phyloP scores from a whole-genome alignment of 2,329 filamentous ascomycete genomes.

The Ceratocystis variospora region DNA sequence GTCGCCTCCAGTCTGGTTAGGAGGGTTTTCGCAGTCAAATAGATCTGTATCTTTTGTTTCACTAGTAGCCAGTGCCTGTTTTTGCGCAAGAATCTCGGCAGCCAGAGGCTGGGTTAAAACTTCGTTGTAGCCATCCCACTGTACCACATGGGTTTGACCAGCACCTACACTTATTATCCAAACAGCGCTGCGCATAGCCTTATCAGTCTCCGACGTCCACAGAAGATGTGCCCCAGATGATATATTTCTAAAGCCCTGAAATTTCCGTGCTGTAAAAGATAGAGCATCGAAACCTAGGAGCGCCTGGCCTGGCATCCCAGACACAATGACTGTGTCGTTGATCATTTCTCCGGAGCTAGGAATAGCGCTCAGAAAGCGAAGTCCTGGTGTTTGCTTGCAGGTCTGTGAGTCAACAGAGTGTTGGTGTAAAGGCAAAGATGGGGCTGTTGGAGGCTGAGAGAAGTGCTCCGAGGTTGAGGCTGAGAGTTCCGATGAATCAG shows the following conservation, averaged over 20 bases:
- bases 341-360: not conserved
- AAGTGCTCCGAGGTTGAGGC: not conserved
- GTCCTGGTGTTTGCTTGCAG: not conserved
- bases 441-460: not conserved
- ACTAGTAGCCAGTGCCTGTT: not conserved
- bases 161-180: constrained; percentile 36
- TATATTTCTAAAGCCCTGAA: constrained; percentile 42
- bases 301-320: constrained; percentile 36
- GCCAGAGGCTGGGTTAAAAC: constrained; percentile 36
- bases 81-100: constrained; percentile 25
- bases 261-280: constrained; percentile 34
- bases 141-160: constrained; percentile 33
- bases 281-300: constrained; percentile 41
- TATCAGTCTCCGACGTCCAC: constrained; percentile 40
- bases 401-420: not conserved
- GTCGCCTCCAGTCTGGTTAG: constrained; percentile 19
- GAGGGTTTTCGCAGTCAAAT: constrained; percentile 32
- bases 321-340: not conserved
- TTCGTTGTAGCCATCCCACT: constrained; percentile 45
- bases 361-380: not conserved
- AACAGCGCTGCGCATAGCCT: constrained; percentile 41
- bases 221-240: constrained; percentile 45
- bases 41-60: constrained; percentile 25
- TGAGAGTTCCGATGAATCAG: not conserved
- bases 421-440: not conserved